Base-by-base conservation (phyloP, 768 basidiomycete genomes). In the Lactarius trivialis region DNA sequence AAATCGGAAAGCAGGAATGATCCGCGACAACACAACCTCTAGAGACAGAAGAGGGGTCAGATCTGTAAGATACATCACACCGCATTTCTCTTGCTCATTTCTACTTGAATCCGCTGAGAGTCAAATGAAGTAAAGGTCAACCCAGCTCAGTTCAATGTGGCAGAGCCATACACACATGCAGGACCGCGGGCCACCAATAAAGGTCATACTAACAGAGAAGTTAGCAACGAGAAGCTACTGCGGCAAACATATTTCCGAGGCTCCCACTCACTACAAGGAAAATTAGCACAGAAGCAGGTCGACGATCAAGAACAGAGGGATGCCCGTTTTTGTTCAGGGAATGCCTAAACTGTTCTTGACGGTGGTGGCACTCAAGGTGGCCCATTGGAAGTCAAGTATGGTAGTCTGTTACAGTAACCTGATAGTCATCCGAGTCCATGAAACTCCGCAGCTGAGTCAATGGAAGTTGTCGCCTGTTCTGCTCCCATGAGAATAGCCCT, bases 31-130 rank as follows among this genome's bases (percentile, higher is more conserved):
- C 19, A 9, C 41, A 43, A 43, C 41, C n/a, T 43, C 41, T 43
- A 11, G 5, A 21, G 0, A 21, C 3, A 43, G n/a, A 43, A n/a
- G 39, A 30, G 30, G 19, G 9, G 41, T 75, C 74, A 76, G 71
- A 76, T 75, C 61, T 76, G 73, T n/a, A 76, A 66, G 56, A 43
- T 21, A 4, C n/a, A 7, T 21, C 19, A n/a, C 2, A 19, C n/a
- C 41, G 3, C 9, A 21, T 11, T 43, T 43, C 41, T n/a, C 41
- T 43, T 43, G 21, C 41, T 43, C n/a, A 43, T 43, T 43, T 43
- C 41, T 21, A 43, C 56, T 77, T 76, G 70, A 76, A 78, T 49
- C 76, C 76, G 30, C 73, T 74, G 57, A 30, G 30, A 30, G 30
- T 30, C 30, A 30, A 5, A 34, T n/a, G 17, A 43, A n/a, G 39